Conservation (phyloP, 2,329 filamentous ascomycete species). For the Fusarium tanahbumbuense region DNA sequence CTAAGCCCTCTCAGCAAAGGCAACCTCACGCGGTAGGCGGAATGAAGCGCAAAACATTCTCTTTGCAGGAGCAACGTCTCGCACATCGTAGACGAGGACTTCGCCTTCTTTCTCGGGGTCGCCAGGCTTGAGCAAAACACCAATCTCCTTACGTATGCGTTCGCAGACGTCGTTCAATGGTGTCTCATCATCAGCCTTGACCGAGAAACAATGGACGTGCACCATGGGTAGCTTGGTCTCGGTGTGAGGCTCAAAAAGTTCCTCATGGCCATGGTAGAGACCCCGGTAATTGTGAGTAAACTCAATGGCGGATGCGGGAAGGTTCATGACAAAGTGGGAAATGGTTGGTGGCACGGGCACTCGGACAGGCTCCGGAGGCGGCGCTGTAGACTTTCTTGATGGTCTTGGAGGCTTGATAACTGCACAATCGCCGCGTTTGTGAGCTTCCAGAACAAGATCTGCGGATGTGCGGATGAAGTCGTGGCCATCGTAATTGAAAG, state of each 20-base stretch:
- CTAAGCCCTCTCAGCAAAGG: conserved; percentile 68
- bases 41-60: conserved; percentile 98
- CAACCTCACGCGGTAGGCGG: conserved; percentile 82
- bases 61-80: conserved; percentile 93
- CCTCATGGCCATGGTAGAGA: conserved; percentile 78
- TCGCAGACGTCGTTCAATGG: conserved; percentile 64
- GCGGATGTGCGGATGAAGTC: conserved; percentile 81
- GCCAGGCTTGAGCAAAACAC: conserved; percentile 55
- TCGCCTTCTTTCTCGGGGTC: conserved; percentile 61
- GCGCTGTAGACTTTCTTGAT: conserved; percentile 53
- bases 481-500: conserved; percentile 85
- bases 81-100: conserved; percentile 74
- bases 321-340: conserved; percentile 97
- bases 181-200: conserved; percentile 80
- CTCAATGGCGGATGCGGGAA: conserved; percentile 87
- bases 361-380: conserved; percentile 52
- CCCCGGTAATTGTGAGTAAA: conserved; percentile 78
- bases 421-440: conserved; percentile 63
- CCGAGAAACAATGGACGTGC: conserved; percentile 94
- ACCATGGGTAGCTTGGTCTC: conserved; percentile 77
- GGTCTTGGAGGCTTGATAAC: conserved; percentile 59
- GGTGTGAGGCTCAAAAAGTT: conserved; percentile 72
- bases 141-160: conserved; percentile 56
- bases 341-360: conserved; percentile 77
- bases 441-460: conserved; percentile 67